Conservation (phyloP, 306 rosid species). For the Casuarina equisetifolia region DNA sequence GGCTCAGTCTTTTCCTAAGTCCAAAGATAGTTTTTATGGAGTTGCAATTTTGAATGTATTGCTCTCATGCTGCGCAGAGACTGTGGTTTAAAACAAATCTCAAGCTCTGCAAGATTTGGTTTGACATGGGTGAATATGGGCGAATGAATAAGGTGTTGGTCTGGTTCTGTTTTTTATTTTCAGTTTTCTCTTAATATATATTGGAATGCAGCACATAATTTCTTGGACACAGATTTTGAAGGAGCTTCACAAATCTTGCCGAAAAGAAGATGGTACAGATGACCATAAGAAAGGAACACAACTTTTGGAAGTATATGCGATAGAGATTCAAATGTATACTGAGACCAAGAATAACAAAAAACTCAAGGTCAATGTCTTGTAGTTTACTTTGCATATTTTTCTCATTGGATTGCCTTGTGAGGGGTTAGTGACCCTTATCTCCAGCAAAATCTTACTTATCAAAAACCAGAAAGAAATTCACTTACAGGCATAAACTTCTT, state of each 20-base stretch:
- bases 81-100: constrained; percentile 98
- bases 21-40: constrained; percentile 10
- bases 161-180: neutral
- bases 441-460: neutral
- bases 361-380: constrained; percentile 67
- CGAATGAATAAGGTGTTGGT: constrained; percentile 87
- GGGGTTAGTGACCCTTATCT: neutral
- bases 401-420: constrained; percentile 12
- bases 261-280: constrained; percentile 95
- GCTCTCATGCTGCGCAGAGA: constrained; percentile 54
- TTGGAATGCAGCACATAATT: constrained; percentile 1
- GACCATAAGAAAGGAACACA: constrained; percentile 99
- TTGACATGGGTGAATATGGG: constrained; percentile 97
- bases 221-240: constrained; percentile 69
- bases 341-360: constrained; percentile 97
- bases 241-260: constrained; percentile 92
- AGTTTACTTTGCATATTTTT: neutral
- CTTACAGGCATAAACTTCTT: neutral
- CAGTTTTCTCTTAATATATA: neutral
- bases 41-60: constrained; percentile 20
- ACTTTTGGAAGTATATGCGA: constrained; percentile 92
- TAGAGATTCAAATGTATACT: constrained; percentile 97
- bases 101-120: constrained; percentile 98
- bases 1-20: constrained; percentile 11
- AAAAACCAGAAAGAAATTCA: neutral